These are phyloP conservation scores for Coemansia sp. DNA, from an alignment of 192 early-diverging fungal species.

Conservation along the genomic window DNA sequence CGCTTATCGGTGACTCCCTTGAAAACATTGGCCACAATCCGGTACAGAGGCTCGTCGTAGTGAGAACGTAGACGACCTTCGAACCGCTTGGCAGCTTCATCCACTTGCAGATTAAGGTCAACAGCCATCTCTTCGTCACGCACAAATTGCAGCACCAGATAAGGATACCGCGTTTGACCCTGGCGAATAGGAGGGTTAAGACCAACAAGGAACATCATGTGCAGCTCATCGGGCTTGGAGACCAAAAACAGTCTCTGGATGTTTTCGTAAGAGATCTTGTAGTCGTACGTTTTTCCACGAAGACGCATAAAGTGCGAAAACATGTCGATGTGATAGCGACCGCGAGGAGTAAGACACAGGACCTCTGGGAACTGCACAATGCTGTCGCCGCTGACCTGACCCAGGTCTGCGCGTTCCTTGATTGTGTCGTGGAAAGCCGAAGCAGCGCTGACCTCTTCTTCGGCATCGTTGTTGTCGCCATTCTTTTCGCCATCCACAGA, in stretches of 20 bases:
- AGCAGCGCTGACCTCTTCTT: conserved; percentile 63
- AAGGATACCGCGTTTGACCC: conserved; percentile 94
- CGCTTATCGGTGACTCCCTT: conserved; percentile 76
- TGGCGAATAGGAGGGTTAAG: conserved; percentile 95
- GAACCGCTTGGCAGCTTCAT: conserved; percentile 66
- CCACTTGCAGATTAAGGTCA: conserved; percentile 80
- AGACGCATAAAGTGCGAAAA: conserved; percentile 87
- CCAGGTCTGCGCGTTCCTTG: conserved; percentile 87
- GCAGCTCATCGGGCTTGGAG: conserved; percentile 90
- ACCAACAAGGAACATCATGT: conserved; percentile 91
- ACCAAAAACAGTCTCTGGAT: conserved; percentile 86
- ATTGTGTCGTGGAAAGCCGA: conserved; percentile 89
- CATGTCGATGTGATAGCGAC: conserved; percentile 95
- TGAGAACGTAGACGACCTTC: conserved; percentile 73
- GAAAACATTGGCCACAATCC: conserved; percentile 85
- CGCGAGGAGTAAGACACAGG: conserved; percentile 88
- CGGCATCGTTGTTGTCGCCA: conserved; percentile 51
- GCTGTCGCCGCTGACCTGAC: conserved; percentile 81
- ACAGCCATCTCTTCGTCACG: conserved; percentile 87
- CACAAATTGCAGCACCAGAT: conserved; percentile 95
- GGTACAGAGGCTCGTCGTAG: conserved; percentile 85
- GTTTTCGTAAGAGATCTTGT: conserved; percentile 87
- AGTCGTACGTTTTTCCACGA: conserved; percentile 97
- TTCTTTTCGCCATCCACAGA: conserved; percentile 56
- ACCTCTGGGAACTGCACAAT: conserved; percentile 88